Base-by-base conservation (phyloP, 371 early-diverging fungal species). In the Syncephalastrum monosporum region DNA sequence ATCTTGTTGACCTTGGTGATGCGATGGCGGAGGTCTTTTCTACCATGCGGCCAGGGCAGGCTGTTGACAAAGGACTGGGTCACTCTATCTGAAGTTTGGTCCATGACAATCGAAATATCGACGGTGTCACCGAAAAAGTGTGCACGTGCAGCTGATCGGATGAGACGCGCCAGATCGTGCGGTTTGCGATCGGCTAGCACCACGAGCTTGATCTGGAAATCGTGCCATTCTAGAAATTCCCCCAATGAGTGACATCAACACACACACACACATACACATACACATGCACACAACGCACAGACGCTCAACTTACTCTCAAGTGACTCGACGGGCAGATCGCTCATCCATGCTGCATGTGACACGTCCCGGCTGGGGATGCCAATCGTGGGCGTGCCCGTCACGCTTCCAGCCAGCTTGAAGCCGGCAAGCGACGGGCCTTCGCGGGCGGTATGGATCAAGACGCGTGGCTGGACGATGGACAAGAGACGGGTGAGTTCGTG, bases 141-240 rank as follows among this genome's bases (percentile, higher is more conserved):
- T 7, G 83, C 80, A 25, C 71, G 73, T 6, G 67, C 60, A 15
- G 78, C 48, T 6, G 86, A 84, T 24, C 72, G 72, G 19, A 84
- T 25, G 13, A 85, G 65, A 41, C 85, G 78, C 23, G 80, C 61
- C 23, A 84, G 66, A 8, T 77, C 69, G 54, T 81, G 70, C 10
- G 84, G 78, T 16, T 80, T 77, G 43, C 81, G 72, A 53, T 82
- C 75, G 5, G 82, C 81, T n/a, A 74, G 71, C 7, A 86, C 59
- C 56, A 82, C 69, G 16, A 86, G 27, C 42, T 83, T 79, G 23
- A 86, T 63, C 24, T 71, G 53, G 4, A 82, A 71, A 1, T 65
- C 59, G 50, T 86, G 74, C 86, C 86, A 86, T 59, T 80, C 86
- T 85, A 65, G 17, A 23, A 24, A 25, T 2, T 21, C 21, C 2